Percentiles rank a stretch among this genome's conserved stretches.
phyloP scores from a whole-genome alignment of 352 stramenopile species.

The Globisporangium abappressorium region DNA sequence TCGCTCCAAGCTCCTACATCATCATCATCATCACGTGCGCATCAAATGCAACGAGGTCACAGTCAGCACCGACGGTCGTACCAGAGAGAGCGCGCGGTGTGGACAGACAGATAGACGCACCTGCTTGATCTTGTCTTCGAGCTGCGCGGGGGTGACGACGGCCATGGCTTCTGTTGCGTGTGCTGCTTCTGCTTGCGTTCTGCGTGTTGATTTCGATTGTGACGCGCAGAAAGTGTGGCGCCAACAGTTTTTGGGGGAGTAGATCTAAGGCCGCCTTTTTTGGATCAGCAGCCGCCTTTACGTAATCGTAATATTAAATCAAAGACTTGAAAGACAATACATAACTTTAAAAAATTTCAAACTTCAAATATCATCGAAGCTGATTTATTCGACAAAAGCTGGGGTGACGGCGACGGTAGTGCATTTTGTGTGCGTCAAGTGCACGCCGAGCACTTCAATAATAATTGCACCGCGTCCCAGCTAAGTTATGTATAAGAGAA shows the following conservation, averaged over 20 bases:
- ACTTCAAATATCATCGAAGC: too few relatives aligned
- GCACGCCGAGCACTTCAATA: too few relatives aligned
- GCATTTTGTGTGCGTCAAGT: too few relatives aligned
- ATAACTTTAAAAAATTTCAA: too few relatives aligned
- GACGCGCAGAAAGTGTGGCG: not conserved
- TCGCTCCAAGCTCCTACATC: constrained; percentile 51
- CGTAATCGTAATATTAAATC: too few relatives aligned
- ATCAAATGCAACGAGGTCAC: not conserved
- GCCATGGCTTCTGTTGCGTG: constrained; percentile 23
- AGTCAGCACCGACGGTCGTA: not conserved
- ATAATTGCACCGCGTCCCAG: too few relatives aligned
- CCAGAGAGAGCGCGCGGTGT: not conserved
- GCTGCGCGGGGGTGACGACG: constrained; percentile 48
- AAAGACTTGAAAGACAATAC: too few relatives aligned
- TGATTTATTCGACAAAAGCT: too few relatives aligned
- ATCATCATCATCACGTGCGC: not conserved
- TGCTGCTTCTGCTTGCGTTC: not conserved
- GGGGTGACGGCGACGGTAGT: too few relatives aligned
- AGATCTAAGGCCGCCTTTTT: too few relatives aligned
- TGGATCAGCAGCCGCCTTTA: too few relatives aligned
- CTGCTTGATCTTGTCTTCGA: constrained; percentile 56
- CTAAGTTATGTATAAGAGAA: too few relatives aligned
- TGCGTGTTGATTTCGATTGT: constrained; percentile 3
- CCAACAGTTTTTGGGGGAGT: not conserved
- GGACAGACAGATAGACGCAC: constrained; percentile 12